Base-by-base conservation (phyloP, 2,329 filamentous ascomycete species). In the Rhynchosporium agropyri region DNA sequence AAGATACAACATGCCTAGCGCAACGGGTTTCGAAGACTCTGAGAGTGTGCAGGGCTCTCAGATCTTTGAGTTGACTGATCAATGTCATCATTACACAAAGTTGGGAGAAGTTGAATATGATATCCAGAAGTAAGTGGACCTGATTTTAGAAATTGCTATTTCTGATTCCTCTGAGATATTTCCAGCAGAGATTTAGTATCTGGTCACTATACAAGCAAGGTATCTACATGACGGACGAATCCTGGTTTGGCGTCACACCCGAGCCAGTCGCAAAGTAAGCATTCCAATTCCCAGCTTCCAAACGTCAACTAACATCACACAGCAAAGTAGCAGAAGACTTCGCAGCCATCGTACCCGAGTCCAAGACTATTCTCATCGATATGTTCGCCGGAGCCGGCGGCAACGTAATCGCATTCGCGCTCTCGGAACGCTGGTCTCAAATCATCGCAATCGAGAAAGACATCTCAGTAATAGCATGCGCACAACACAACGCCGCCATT, bases 171-270 rank as follows among this genome's bases (percentile, higher is more conserved):
- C 38, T 1, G 53, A 96, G 92, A 75, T 99, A 99, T 77, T 99
- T 91, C 85, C 83, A 89, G 15, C 93, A 98, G 73, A 86, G 95
- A 64, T 88, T 95, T 75, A 89, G 87, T 58, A 90, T 99, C 68
- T 99, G 96, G 77, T 88, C 89, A 15, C 84, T 83, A 70, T 99
- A 97, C 74, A 89, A 97, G 74, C 84, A 93, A 63, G 94, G 92
- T 61, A 84, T 99, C 68, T 89, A 87, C 80, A 86, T 99, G 82
- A 99, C 96, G 0, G 88, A 96, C 74, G 89, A 94, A 77, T 90
- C 92, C 60, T 99, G 95, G 95, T 99, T 95, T 75, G 95, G 93
- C 61, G 93, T 98, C 7, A 99, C 96, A 0, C 93, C 95, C 13
- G 94, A 99, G 76, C 90, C 91, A 4, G 86, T 99, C 33, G 95